Conservation (phyloP, 1,284 basidiomycete species). For the Chondrostereum purpureum region DNA sequence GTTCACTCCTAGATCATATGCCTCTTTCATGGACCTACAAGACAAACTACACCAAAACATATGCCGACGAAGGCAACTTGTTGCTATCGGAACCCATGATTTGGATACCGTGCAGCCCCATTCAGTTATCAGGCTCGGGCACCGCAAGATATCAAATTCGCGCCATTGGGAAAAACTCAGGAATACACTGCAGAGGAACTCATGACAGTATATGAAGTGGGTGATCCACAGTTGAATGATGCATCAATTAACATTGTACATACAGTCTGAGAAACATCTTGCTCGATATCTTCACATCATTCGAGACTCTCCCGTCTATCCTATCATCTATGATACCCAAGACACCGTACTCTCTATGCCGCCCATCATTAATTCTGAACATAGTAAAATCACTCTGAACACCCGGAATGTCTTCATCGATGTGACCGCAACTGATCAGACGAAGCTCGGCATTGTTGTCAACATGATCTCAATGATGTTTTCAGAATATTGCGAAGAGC, state of each 20-base stretch:
- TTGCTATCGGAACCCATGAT: conserved; percentile 97
- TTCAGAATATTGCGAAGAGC: conserved; percentile 89
- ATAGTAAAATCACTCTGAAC: conserved; percentile 94
- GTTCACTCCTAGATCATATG: conserved; percentile 87
- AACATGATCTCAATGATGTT: conserved; percentile 97
- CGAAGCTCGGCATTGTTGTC: conserved; percentile 91
- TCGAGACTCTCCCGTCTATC: conserved; percentile 92
- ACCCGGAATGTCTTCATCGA: conserved; percentile 97
- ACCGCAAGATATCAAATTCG: conserved; percentile 88
- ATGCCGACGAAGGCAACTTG: conserved; percentile 84
- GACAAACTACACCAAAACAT: conserved; percentile 98
- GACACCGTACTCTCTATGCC: conserved; percentile 93
- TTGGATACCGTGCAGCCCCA: conserved; percentile 84
- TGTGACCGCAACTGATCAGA: conserved; percentile 95
- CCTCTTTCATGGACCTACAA: conserved; percentile 96
- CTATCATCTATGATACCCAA: conserved; percentile 91
- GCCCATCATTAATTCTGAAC: conserved; percentile 96
- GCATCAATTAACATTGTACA: conserved; percentile 3
- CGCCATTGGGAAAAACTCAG: conserved; percentile 74
- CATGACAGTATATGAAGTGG: conserved; percentile 87
- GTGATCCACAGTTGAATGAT: conserved; percentile 15
- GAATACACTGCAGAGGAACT: conserved; percentile 77
- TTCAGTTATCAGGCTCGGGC: conserved; percentile 90
- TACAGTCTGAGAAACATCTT: conserved; percentile 86
- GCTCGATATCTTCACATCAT: conserved; percentile 89